Conservation (phyloP, 2,329 filamentous ascomycete species). For the Septoria linicola region DNA sequence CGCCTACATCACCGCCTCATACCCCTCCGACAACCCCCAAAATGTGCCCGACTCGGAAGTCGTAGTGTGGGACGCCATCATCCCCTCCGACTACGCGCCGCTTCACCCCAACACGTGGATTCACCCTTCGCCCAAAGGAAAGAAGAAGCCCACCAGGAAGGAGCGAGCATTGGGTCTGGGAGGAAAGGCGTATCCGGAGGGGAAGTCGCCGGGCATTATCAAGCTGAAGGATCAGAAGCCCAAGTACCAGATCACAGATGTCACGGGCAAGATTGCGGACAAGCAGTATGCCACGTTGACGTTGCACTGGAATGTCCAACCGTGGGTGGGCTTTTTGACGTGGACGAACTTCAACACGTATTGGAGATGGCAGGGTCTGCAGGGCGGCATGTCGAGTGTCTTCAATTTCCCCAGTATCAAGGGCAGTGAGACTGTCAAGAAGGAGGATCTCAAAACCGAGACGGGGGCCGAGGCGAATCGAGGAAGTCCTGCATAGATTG, state of each 20-base stretch:
- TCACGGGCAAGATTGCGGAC: constrained; percentile 73
- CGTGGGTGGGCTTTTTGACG: constrained; percentile 85
- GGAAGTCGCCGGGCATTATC: constrained; percentile 62
- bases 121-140: constrained; percentile 47
- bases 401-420: constrained; percentile 68
- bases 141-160: constrained; percentile 25
- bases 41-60: constrained; percentile 56
- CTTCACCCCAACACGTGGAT: constrained; percentile 53
- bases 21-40: constrained; percentile 47
- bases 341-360: constrained; percentile 60
- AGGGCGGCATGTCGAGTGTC: constrained; percentile 61
- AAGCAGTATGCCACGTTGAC: constrained; percentile 72
- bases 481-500: constrained; percentile 41
- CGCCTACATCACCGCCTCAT: constrained; percentile 85
- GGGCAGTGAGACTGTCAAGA: constrained; percentile 51
- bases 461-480: constrained; percentile 51
- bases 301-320: constrained; percentile 95
- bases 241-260: constrained; percentile 97
- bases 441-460: constrained; percentile 49
- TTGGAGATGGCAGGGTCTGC: constrained; percentile 64
- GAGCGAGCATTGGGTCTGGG: constrained; percentile 15
- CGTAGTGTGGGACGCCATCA: constrained; percentile 95
- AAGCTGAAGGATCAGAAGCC: constrained; percentile 80
- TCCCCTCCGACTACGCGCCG: constrained; percentile 68
- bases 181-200: constrained; percentile 35